Percentiles rank a stretch among this genome's conserved stretches.
Evolutionary conservation across 2,329 filamentous ascomycete genomes (phyloP).

Genomic region (Alternaria atra): DNA sequence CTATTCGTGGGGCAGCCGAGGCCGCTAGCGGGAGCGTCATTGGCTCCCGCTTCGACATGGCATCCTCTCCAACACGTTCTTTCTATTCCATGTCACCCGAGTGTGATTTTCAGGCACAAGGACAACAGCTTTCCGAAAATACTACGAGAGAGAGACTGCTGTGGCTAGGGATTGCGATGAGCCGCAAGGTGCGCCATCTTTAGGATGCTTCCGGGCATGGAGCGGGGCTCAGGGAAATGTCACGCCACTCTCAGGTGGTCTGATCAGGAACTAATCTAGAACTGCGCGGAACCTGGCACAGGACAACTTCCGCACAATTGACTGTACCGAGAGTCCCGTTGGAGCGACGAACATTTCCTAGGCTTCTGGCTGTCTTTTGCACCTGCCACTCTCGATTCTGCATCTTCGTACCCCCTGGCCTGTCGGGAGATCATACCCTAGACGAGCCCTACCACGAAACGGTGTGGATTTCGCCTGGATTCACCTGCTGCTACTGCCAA

Average conservation of each 20-base stretch:
- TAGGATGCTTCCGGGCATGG: slow-evolving; percentile 18
- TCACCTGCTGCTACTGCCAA: slow-evolving; percentile 26
- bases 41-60: slow-evolving; percentile 8
- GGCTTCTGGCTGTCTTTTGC: slow-evolving; percentile 17
- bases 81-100: slow-evolving; percentile 3
- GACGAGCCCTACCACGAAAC: slow-evolving; percentile 6
- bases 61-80: neutral
- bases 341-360: slow-evolving; percentile 13
- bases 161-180: neutral
- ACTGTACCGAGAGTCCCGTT: slow-evolving; percentile 29
- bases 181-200: slow-evolving; percentile 5
- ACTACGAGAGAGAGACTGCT: neutral
- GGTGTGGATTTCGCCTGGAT: slow-evolving; percentile 14
- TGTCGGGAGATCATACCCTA: slow-evolving; percentile 15
- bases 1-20: slow-evolving; percentile 6
- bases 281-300: slow-evolving; percentile 18
- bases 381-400: slow-evolving; percentile 24
- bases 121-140: neutral
- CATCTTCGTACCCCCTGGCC: slow-evolving; percentile 12
- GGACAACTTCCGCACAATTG: slow-evolving; percentile 16
- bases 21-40: slow-evolving; percentile 14
- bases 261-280: slow-evolving; percentile 32
- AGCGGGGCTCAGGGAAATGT: slow-evolving; percentile 31
- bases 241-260: slow-evolving; percentile 48
- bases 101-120: neutral